Evolutionary conservation across 768 basidiomycete species (phyloP).

Genomic region (Tulasnella sp.): DNA sequence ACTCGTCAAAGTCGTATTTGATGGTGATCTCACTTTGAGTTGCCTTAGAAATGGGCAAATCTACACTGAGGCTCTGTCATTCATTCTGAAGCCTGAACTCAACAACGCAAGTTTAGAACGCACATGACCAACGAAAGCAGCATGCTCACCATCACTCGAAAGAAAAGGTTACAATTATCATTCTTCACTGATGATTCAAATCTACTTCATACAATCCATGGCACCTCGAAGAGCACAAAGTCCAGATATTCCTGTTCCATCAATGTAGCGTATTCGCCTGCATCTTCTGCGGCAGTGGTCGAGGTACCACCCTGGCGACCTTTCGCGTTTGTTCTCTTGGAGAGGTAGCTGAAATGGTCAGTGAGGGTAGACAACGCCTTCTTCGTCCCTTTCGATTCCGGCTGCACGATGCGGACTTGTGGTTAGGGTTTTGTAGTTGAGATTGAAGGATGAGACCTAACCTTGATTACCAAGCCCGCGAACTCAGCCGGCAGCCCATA

Average conservation of each 20-base stretch:
- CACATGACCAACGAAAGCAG: too few species aligned
- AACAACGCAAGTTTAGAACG: too few species aligned
- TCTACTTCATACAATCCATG: slow-evolving; percentile 52
- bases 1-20: too few species aligned
- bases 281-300: slow-evolving; percentile 45
- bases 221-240: slow-evolving; percentile 89
- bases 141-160: too few species aligned
- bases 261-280: slow-evolving; percentile 83
- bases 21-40: too few species aligned
- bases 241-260: slow-evolving; percentile 95
- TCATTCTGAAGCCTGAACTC: too few species aligned
- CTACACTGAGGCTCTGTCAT: too few species aligned
- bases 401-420: slow-evolving; percentile 36
- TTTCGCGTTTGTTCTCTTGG: slow-evolving; percentile 42
- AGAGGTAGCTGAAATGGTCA: slow-evolving; percentile 69
- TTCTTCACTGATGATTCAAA: neutral
- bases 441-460: slow-evolving; percentile 24
- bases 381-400: slow-evolving; percentile 75
- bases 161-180: too few species aligned
- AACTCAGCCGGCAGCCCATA: slow-evolving; percentile 94
- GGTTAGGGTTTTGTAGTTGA: neutral
- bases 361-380: slow-evolving; percentile 66
- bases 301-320: slow-evolving; percentile 25
- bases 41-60: too few species aligned
- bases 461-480: slow-evolving; percentile 70